Conservation (phyloP, 2,329 filamentous ascomycete species). For the Fusarium succisae region DNA sequence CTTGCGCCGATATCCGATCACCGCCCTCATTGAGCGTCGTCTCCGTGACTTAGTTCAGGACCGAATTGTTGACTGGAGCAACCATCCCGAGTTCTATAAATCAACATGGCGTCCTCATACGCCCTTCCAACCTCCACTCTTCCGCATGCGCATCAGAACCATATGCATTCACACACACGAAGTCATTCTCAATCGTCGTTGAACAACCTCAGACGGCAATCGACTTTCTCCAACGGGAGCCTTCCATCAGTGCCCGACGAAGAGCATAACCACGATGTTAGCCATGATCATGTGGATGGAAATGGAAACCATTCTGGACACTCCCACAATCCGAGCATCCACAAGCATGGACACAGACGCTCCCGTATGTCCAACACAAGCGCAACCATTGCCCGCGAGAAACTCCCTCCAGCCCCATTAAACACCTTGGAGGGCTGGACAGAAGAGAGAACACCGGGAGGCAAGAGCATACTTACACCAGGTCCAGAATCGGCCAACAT, state of each 20-base stretch:
- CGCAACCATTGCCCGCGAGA: slow-evolving; percentile 43
- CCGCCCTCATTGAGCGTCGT: slow-evolving; percentile 4
- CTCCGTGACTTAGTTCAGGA: not conserved
- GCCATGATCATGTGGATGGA: slow-evolving; percentile 28
- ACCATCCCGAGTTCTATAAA: not conserved
- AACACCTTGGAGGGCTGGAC: slow-evolving; percentile 53
- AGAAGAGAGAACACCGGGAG: slow-evolving; percentile 52
- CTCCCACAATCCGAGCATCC: slow-evolving; percentile 38
- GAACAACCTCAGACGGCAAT: slow-evolving; percentile 48
- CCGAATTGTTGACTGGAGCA: slow-evolving; percentile 12
- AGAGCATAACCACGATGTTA: slow-evolving; percentile 45
- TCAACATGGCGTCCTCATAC: slow-evolving; percentile 62
- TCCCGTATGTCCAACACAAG: slow-evolving; percentile 47
- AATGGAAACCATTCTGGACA: slow-evolving; percentile 38
- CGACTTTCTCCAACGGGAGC: slow-evolving; percentile 48
- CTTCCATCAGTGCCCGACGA: slow-evolving; percentile 46
- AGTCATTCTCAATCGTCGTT: slow-evolving; percentile 53
- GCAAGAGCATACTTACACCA: slow-evolving; percentile 52
- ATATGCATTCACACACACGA: slow-evolving; percentile 52
- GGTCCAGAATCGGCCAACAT: slow-evolving; percentile 41
- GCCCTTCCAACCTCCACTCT: slow-evolving; percentile 62
- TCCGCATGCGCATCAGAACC: slow-evolving; percentile 57
- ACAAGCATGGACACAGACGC: slow-evolving; percentile 43
- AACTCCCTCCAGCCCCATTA: slow-evolving; percentile 45
- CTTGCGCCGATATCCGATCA: slow-evolving; percentile 33